Evolutionary conservation across 495 filamentous ascomycete genomes (phyloP), one percentile per base, ranked within the genome.

Genomic region (Podospora bellae-mahoneyi): DNA sequence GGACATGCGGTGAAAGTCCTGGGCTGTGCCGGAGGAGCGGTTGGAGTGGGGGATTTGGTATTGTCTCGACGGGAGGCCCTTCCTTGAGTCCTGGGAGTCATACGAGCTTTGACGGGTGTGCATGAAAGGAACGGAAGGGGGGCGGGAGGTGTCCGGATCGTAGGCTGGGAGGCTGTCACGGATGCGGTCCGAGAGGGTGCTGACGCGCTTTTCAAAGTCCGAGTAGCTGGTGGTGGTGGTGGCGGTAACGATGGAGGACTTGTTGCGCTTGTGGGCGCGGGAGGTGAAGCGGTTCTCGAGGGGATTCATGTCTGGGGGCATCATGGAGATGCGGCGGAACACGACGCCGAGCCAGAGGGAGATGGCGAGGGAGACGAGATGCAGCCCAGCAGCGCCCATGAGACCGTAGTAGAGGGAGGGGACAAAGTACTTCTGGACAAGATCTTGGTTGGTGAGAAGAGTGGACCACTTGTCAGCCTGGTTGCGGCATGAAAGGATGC

Each of bases 301-400:
- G 7, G 93, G 93, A 71, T 97, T 97, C 90, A 96, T 91, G 71
- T 97, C 93, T 0, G 93, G 93, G 2, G 93, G 93, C 65, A 97
- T 84, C 16, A 81, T 81, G 27, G 88, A 80, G 71, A 97, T 97
- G 70, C 91, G 87, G 10, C 88, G 87, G 87, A 96, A 96, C 68
- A 91, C 84, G 62, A 91, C 72, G 2, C 85, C 85, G 6, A 97
- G 82, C 71, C 87, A 96, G 23, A 91, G 75, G 1, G 90, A 91
- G 30, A 96, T 80, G 10, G 78, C 78, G 4, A 94, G 76, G 3
- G 91, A 92, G 9, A 94, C 64, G 2, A 88, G 77, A 74, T 96
- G 93, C 13, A 96, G 72, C 6, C 84, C 87, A 53, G 81, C 89
- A 32, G 87, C 85, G 32, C 79, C 78, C 28, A 89, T 78, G 44